Conservation (phyloP, 768 basidiomycete species). For the Hericium erinaceus region DNA sequence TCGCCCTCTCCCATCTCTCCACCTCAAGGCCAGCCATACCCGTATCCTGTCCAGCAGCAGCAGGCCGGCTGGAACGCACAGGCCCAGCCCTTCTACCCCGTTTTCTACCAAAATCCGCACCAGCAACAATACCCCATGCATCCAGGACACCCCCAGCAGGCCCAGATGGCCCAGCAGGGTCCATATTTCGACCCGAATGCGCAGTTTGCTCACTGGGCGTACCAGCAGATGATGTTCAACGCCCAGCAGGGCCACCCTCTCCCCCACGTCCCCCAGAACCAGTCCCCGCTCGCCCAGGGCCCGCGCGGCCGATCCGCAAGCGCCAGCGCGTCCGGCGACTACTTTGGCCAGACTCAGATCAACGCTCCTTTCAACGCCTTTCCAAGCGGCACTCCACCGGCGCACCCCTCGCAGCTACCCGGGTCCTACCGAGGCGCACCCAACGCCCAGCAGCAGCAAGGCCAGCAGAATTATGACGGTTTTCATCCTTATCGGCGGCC, state of each 20-base stretch:
- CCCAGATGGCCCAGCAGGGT: constrained; percentile 37
- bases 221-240: constrained; percentile 86
- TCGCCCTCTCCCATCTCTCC: constrained; percentile 22
- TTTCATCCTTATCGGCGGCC: constrained; percentile 82
- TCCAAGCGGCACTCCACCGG: constrained; percentile 63
- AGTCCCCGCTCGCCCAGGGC: constrained; percentile 22
- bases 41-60: constrained; percentile 65
- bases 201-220: constrained; percentile 79
- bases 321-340: constrained; percentile 37
- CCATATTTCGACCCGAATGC: constrained; percentile 75
- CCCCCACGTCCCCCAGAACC: constrained; percentile 21
- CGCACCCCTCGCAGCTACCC: constrained; percentile 39
- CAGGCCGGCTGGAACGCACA: constrained; percentile 65
- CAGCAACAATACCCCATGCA: constrained; percentile 48
- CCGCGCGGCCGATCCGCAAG: constrained; percentile 26
- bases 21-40: constrained; percentile 39
- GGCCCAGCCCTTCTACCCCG: constrained; percentile 68
- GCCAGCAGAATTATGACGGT: constrained; percentile 37
- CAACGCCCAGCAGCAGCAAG: constrained; percentile 23
- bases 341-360: constrained; percentile 48
- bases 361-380: constrained; percentile 47
- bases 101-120: constrained; percentile 65
- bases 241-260: constrained; percentile 29
- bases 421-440: constrained; percentile 27
- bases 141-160: constrained; percentile 20